Evolutionary conservation across 2,329 filamentous ascomycete species (phyloP), one percentile per base, ranked within the genome.

Genomic region (Aspergillus fructus): DNA sequence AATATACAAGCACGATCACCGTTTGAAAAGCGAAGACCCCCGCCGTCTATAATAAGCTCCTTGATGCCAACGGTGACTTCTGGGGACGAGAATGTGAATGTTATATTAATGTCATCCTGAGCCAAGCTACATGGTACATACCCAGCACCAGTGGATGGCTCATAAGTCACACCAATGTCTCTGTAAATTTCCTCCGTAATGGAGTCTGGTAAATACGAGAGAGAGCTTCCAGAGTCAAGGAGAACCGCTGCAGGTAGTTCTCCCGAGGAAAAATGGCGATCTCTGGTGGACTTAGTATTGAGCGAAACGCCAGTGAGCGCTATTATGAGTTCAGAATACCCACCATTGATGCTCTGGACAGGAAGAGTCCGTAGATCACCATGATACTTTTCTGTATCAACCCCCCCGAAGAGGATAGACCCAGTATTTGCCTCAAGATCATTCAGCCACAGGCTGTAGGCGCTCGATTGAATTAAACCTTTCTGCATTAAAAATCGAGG

Each of bases 371-470:
- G 71, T 30, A 93, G 79, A 4, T 79, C 69, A 19, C 88, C 89
- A 2, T 75, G 68, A 69, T 84, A 93, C 62, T 87, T 85, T 21
- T 76, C 83, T 2, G 80, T 83, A 72, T 93, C 88, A 56, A 93
- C 82, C 30, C 90, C 89, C 30, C 89, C 89, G 64, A 93, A 93
- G 1, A 93, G 76, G 53, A 93, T 86, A 59, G 78, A 86, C 53
- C 89, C 89, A 0, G 79, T 84, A 64, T 74, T 83, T 23, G 88
- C 78, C 61, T 86, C 81, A 7, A 91, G 76, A 67, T 91, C 88
- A 73, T 92, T 89, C 17, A 92, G 78, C 85, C 87, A 92, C 43
- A 93, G 74, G 67, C 87, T 90, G 75, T 88, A 93, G 2, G 88
- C 86, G 54, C 83, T 87, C 17, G 87, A 85, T 17, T 81, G 74